These are phyloP conservation scores for Rhododendron kiyosumense DNA, from an alignment of 148 eudicot genomes.

Conservation along the genomic window DNA sequence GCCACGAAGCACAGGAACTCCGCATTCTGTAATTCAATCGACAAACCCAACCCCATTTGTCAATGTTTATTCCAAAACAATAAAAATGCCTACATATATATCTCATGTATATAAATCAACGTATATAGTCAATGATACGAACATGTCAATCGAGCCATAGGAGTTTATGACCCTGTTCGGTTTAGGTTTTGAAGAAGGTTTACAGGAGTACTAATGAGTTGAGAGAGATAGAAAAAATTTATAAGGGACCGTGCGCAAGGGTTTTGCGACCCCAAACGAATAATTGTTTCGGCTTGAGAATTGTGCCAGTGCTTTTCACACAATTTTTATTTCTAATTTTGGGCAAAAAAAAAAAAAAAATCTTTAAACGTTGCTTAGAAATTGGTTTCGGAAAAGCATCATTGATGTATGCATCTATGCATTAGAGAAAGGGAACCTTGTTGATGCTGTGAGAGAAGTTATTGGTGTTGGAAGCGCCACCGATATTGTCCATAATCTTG, in stretches of 20 bases:
- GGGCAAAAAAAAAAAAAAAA: neutral
- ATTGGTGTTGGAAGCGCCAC: slow-evolving; percentile 18
- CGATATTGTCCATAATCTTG: slow-evolving; percentile 68
- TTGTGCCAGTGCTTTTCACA: neutral
- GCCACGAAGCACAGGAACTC: slow-evolving; percentile 51
- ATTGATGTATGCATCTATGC: neutral
- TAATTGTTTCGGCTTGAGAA: no score
- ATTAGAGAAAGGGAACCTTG: slow-evolving; percentile 31
- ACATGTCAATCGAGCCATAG: neutral
- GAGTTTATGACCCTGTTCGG: neutral
- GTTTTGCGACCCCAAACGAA: no score
- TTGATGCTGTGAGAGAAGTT: slow-evolving; percentile 40
- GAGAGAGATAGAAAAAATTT: no score
- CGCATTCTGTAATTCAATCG: slow-evolving; percentile 49
- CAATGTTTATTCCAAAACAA: no score
- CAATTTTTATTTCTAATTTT: no score
- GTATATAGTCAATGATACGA: no score
- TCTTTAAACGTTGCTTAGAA: neutral
- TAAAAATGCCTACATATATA: no score
- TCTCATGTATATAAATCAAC: no score
- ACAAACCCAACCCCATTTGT: neutral
- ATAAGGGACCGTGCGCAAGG: no score
- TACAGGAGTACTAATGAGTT: no score
- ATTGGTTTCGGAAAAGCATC: no score
- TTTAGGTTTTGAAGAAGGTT: no score